phyloP scores from a whole-genome alignment of 345 rosid genomes.

The Passiflora organensis region DNA sequence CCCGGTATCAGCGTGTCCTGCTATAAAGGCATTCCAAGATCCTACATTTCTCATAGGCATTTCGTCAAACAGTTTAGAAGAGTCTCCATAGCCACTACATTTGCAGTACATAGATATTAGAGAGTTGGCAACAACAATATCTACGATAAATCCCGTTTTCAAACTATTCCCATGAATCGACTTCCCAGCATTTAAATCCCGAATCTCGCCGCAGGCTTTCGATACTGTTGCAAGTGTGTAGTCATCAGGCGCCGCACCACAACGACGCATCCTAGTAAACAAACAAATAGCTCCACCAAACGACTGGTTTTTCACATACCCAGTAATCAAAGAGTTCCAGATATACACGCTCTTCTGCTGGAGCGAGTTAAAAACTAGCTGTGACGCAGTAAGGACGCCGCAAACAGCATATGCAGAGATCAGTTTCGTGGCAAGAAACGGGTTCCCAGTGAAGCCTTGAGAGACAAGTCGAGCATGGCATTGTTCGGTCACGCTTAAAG shows the following conservation, averaged over 20 bases:
- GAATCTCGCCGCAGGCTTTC: slow-evolving; percentile 37
- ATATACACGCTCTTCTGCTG: slow-evolving; percentile 26
- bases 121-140: slow-evolving; percentile 49
- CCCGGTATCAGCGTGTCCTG: slow-evolving; percentile 5
- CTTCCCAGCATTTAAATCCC: slow-evolving; percentile 38
- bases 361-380: slow-evolving; percentile 40
- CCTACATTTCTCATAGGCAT: slow-evolving; percentile 11
- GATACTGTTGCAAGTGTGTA: slow-evolving; percentile 42
- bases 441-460: slow-evolving; percentile 29
- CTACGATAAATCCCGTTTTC: slow-evolving; percentile 34
- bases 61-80: slow-evolving; percentile 19
- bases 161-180: slow-evolving; percentile 40
- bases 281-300: slow-evolving; percentile 31
- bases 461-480: slow-evolving; percentile 43
- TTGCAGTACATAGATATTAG: slow-evolving; percentile 54
- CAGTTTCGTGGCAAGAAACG: slow-evolving; percentile 51
- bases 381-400: slow-evolving; percentile 22
- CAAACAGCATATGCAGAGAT: slow-evolving; percentile 47
- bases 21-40: slow-evolving; percentile 10
- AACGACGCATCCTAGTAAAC: slow-evolving; percentile 35
- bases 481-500: slow-evolving; percentile 34
- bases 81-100: slow-evolving; percentile 29
- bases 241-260: slow-evolving; percentile 40
- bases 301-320: slow-evolving; percentile 38
- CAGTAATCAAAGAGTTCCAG: slow-evolving; percentile 56